phyloP scores from a whole-genome alignment of 2,329 filamentous ascomycete genomes.

The Cryphonectria nitschkei region DNA sequence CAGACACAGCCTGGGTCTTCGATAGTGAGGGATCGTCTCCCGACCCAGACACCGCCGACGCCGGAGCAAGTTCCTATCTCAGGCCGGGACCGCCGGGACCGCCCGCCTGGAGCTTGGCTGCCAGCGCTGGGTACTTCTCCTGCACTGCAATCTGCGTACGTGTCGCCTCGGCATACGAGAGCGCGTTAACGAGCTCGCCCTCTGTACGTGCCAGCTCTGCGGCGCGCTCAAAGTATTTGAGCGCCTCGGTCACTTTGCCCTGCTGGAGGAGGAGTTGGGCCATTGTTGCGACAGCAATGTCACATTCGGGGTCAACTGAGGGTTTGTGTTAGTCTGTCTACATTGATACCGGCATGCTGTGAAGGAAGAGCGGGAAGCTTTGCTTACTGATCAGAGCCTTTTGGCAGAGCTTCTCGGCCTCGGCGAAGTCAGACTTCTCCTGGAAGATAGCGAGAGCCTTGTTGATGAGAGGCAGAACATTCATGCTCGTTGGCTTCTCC shows the following conservation, averaged over 20 bases:
- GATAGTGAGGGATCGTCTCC: background rate
- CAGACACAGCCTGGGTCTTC: background rate
- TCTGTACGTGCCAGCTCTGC: slow-evolving; percentile 94
- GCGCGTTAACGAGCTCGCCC: slow-evolving; percentile 91
- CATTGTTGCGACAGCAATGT: slow-evolving; percentile 98
- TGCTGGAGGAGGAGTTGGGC: slow-evolving; percentile 96
- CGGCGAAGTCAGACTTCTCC: slow-evolving; percentile 94
- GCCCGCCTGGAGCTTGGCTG: slow-evolving; percentile 69
- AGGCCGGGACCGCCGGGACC: slow-evolving; percentile 32
- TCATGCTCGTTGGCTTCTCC: slow-evolving; percentile 92
- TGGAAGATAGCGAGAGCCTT: slow-evolving; percentile 97
- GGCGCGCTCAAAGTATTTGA: slow-evolving; percentile 96
- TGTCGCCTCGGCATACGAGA: slow-evolving; percentile 96
- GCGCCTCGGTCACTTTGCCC: slow-evolving; percentile 92
- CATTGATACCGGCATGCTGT: background rate
- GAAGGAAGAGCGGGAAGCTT: background rate
- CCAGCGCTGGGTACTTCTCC: slow-evolving; percentile 82
- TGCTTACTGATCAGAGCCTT: slow-evolving; percentile 93
- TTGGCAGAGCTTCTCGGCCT: slow-evolving; percentile 94
- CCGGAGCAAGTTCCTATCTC: slow-evolving; percentile 33
- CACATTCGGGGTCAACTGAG: slow-evolving; percentile 93
- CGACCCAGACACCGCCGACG: slow-evolving; percentile 11
- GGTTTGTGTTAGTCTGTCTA: slow-evolving; percentile 3
- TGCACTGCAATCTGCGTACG: slow-evolving; percentile 92
- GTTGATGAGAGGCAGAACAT: slow-evolving; percentile 96